These are phyloP conservation scores for Penicillium mononematosum DNA, from an alignment of 495 filamentous ascomycete species.

Conservation along the genomic window DNA sequence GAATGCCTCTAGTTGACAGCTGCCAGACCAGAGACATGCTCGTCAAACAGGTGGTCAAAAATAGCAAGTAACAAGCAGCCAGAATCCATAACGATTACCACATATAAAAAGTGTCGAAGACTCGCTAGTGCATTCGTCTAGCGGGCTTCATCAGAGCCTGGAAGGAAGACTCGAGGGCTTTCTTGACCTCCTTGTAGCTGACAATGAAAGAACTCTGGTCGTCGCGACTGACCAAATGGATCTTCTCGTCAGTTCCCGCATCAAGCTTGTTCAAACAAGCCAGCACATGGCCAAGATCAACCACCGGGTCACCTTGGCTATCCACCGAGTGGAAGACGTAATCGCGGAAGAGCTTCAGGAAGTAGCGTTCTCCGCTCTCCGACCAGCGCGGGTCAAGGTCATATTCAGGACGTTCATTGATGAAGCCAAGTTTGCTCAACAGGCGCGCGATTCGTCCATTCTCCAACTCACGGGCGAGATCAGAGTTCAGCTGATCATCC, in stretches of 20 bases:
- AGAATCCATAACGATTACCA: not conserved
- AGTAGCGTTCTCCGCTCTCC: conserved; percentile 86
- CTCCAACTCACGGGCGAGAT: conserved; percentile 79
- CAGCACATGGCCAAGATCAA: conserved; percentile 83
- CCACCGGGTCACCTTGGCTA: conserved; percentile 70
- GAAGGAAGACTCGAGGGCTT: conserved; percentile 74
- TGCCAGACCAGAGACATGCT: not conserved
- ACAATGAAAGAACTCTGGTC: conserved; percentile 83
- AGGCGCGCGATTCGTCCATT: conserved; percentile 84
- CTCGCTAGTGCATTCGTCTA: conserved; percentile 42
- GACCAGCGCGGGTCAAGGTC: conserved; percentile 75
- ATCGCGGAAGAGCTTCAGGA: conserved; percentile 90
- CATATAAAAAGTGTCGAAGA: not conserved
- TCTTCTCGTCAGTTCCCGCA: conserved; percentile 81
- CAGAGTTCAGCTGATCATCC: conserved; percentile 67
- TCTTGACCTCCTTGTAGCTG: conserved; percentile 83
- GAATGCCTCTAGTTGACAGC: not conserved
- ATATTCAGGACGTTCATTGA: conserved; percentile 87
- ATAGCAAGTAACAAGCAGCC: not conserved
- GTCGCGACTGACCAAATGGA: conserved; percentile 82
- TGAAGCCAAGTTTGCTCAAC: conserved; percentile 75
- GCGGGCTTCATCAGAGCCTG: conserved; percentile 66
- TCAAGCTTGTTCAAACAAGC: conserved; percentile 86
- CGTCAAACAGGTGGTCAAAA: not conserved
- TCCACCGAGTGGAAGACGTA: conserved; percentile 97